Evolutionary conservation across 805 yeast species (phyloP).

Genomic region (Spathaspora passalidarum): DNA sequence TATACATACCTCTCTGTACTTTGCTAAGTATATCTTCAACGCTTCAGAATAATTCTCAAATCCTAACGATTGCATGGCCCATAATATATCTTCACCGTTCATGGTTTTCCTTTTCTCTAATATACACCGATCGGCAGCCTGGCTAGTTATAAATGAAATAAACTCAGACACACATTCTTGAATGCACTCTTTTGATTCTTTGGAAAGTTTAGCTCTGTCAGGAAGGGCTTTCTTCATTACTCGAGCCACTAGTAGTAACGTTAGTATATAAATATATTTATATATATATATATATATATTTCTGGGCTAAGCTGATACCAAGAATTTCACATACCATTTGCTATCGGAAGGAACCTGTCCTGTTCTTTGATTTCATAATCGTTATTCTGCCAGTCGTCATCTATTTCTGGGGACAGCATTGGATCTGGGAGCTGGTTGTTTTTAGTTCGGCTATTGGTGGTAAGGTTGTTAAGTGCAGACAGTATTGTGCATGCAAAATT

Average conservation of each 20-base stretch:
- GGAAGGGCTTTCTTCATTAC: constrained; percentile 77
- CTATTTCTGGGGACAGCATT: constrained; percentile 2
- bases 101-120: constrained; percentile 72
- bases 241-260: constrained; percentile 46
- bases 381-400: constrained; percentile 19
- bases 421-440: neutral
- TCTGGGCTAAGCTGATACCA: neutral
- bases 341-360: constrained; percentile 42
- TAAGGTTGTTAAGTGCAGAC: too few relatives aligned
- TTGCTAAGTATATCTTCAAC: constrained; percentile 57
- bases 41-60: constrained; percentile 81
- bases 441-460: neutral
- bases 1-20: constrained; percentile 18
- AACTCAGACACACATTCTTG: constrained; percentile 84
- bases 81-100: constrained; percentile 74
- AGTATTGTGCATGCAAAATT: neutral
- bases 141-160: constrained; percentile 77
- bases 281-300: neutral
- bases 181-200: constrained; percentile 76
- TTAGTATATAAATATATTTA: constrained; percentile 9
- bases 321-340: constrained; percentile 31
- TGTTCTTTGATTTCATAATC: constrained; percentile 45
- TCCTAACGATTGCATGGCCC: constrained; percentile 65
- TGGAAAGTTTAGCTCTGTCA: constrained; percentile 68
- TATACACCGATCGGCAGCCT: constrained; percentile 71